A percentile compares a stretch with the other conserved stretches of the same genome.
Evolutionary conservation across 495 filamentous ascomycete species (phyloP).

Genomic region (Sporormia fimetaria): DNA sequence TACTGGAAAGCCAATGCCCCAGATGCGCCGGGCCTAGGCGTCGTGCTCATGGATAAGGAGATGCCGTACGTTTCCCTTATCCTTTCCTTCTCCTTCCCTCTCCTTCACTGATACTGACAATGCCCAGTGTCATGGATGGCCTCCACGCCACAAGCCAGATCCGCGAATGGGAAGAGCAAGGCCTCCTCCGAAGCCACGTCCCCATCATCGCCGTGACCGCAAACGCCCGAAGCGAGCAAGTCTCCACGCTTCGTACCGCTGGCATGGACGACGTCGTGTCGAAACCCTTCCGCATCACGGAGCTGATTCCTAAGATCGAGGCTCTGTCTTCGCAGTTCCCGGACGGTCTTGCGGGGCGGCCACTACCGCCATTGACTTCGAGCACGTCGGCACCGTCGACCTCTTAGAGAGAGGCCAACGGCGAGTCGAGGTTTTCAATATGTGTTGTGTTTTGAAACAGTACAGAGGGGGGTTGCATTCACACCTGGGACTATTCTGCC

Average conservation of each 20-base stretch:
- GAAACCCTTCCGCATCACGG: slow-evolving; percentile 66
- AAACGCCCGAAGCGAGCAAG: slow-evolving; percentile 59
- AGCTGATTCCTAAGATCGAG: slow-evolving; percentile 58
- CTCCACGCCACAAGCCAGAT: slow-evolving; percentile 56
- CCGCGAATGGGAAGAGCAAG: slow-evolving; percentile 46
- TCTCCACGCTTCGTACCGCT: slow-evolving; percentile 49
- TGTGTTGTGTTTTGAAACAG: no score
- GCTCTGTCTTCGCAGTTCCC: slow-evolving; percentile 21
- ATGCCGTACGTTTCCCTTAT: slow-evolving; percentile 49
- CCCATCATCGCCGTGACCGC: slow-evolving; percentile 71
- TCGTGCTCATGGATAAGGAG: slow-evolving; percentile 74
- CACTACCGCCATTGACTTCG: no score
- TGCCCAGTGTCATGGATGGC: slow-evolving; percentile 55
- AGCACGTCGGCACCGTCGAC: no score
- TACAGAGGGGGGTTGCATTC: no score
- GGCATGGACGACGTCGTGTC: slow-evolving; percentile 76
- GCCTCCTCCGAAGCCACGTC: slow-evolving; percentile 44
- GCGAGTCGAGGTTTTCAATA: no score
- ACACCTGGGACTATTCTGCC: no score
- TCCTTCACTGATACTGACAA: neutral
- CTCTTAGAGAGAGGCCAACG: no score
- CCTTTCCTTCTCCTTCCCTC: no score
- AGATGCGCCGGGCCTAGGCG: slow-evolving; percentile 40
- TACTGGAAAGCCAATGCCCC: slow-evolving; percentile 29
- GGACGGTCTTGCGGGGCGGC: no score